Conservation (phyloP, 768 basidiomycete genomes). For the Kwoniella dendrophila region DNA sequence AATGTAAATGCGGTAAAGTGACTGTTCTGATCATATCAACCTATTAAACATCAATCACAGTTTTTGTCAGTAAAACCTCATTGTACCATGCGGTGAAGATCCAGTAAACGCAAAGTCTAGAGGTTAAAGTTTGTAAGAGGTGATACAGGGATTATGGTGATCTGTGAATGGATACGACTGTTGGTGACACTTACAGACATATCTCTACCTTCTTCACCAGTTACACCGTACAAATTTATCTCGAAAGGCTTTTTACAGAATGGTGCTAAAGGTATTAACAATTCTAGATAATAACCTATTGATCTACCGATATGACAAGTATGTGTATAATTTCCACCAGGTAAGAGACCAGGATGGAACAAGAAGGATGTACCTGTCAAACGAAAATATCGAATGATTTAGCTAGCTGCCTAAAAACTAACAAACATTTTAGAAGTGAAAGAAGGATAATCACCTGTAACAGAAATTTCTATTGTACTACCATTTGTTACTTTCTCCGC, state of each 20-base stretch:
- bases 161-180: neutral
- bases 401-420: too few relatives aligned
- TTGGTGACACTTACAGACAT: constrained; percentile 68
- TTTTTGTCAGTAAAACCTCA: too few relatives aligned
- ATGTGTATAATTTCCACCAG: constrained; percentile 77
- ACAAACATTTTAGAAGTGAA: too few relatives aligned
- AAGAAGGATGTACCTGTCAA: constrained; percentile 80
- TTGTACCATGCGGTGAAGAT: too few relatives aligned
- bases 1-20: constrained; percentile 83
- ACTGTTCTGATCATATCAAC: constrained; percentile 87
- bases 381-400: too few relatives aligned
- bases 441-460: constrained; percentile 68
- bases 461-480: constrained; percentile 89
- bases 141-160: neutral
- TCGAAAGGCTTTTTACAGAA: constrained; percentile 86
- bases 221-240: constrained; percentile 82
- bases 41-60: too few relatives aligned
- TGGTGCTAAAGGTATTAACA: constrained; percentile 83
- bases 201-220: constrained; percentile 81
- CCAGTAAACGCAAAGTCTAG: too few relatives aligned
- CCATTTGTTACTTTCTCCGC: constrained; percentile 93
- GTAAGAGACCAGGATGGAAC: constrained; percentile 87
- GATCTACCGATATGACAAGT: constrained; percentile 87
- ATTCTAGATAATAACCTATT: constrained; percentile 92
- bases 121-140: too few relatives aligned